Evolutionary conservation across 2,329 filamentous ascomycete genomes (phyloP).

Genomic region (Ceratocystis smalleyi): DNA sequence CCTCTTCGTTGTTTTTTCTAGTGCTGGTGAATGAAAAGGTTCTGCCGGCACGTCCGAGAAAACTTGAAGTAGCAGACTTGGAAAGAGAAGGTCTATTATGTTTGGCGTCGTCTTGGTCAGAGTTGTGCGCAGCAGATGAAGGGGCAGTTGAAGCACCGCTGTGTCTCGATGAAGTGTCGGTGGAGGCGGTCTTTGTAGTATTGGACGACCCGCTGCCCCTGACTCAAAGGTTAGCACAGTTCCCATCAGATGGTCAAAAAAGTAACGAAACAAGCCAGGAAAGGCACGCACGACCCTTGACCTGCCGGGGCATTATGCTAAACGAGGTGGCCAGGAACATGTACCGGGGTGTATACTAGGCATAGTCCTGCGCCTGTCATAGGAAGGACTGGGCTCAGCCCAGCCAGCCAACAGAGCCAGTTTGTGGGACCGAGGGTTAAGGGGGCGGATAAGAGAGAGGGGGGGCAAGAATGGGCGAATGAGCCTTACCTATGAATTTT

Average conservation of each 20-base stretch:
- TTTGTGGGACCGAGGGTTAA: slow-evolving; percentile 1
- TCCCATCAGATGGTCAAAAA: slow-evolving; percentile 5
- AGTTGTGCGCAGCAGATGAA: slow-evolving; percentile 33
- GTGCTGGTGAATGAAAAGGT: slow-evolving; percentile 45
- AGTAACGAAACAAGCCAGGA: slow-evolving; percentile 7
- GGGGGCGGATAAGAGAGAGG: neutral
- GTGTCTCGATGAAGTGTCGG: slow-evolving; percentile 45
- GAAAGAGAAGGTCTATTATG: slow-evolving; percentile 26
- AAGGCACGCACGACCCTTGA: slow-evolving; percentile 8
- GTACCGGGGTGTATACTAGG: slow-evolving; percentile 3
- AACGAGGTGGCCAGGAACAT: slow-evolving; percentile 11
- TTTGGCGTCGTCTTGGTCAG: slow-evolving; percentile 15
- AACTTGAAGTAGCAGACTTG: slow-evolving; percentile 34
- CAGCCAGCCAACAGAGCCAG: neutral
- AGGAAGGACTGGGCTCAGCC: neutral
- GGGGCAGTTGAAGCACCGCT: slow-evolving; percentile 47
- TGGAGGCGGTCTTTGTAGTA: slow-evolving; percentile 43
- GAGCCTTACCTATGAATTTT: slow-evolving; percentile 39
- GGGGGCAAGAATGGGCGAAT: slow-evolving; percentile 19
- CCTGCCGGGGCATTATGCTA: neutral
- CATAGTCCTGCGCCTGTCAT: slow-evolving; percentile 4
- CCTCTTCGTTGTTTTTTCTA: slow-evolving; percentile 29
- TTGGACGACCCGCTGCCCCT: slow-evolving; percentile 36
- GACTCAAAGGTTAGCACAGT: slow-evolving; percentile 16
- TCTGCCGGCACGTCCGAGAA: slow-evolving; percentile 40